Percentiles rank a stretch among this genome's conserved stretches.
phyloP scores from a whole-genome alignment of 805 yeast species.

The Kodamaea nitidulidarum region DNA sequence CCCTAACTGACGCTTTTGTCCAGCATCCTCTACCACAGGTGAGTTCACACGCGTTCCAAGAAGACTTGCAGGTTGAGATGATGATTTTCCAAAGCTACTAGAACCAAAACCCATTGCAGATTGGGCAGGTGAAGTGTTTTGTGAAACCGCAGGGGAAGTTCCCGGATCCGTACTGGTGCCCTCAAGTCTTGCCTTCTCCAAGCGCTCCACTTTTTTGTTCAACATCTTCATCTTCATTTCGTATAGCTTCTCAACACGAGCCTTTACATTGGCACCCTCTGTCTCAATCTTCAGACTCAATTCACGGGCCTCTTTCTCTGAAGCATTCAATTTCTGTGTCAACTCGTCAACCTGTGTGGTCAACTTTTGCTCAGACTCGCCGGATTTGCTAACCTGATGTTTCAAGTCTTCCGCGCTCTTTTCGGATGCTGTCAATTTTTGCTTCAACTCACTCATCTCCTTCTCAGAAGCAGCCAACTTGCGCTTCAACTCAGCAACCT shows the following conservation, averaged over 20 bases:
- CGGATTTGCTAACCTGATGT: not conserved
- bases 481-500: not conserved
- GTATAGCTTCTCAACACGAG: conserved; percentile 52
- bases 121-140: not conserved
- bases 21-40: not conserved
- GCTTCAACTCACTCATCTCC: not conserved
- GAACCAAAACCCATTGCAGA: not conserved
- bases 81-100: not conserved
- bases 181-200: conserved; percentile 24
- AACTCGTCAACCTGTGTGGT: not conserved
- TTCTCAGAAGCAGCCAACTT: not conserved
- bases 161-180: not conserved
- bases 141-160: not conserved
- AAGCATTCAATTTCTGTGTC: conserved; percentile 2
- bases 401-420: not conserved
- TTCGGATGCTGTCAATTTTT: not conserved
- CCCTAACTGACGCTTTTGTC: conserved; percentile 5
- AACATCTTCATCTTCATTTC: conserved; percentile 56
- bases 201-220: conserved; percentile 49
- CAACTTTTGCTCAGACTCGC: not conserved
- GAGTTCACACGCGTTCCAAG: not conserved
- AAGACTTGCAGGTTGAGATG: not conserved
- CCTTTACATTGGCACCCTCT: conserved; percentile 39
- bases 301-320: conserved; percentile 7
- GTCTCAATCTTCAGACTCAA: conserved; percentile 12